Percentiles rank a stretch among this genome's conserved stretches.
These are phyloP conservation scores for Exserohilum rostratum DNA, from an alignment of 2,329 filamentous ascomycete species.

Conservation along the genomic window DNA sequence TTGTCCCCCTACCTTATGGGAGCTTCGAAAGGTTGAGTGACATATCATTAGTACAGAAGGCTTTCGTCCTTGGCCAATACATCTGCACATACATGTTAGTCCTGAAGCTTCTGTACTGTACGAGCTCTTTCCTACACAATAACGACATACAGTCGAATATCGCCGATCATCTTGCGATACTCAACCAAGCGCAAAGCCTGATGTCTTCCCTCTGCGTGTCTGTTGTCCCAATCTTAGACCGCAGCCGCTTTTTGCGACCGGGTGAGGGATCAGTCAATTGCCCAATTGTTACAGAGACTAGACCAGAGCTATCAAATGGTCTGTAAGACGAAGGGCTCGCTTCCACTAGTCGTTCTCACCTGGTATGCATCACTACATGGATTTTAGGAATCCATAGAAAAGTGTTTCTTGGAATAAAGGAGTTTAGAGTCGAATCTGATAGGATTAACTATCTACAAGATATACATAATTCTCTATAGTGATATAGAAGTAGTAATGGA, in stretches of 20 bases:
- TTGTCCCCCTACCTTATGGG: background rate
- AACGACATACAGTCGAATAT: background rate
- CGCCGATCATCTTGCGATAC: background rate
- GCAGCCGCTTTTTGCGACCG: background rate
- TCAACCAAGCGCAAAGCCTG: background rate
- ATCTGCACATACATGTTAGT: background rate
- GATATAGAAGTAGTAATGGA: background rate
- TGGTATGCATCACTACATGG: background rate
- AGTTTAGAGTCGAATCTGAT: constrained; percentile 24
- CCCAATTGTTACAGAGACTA: background rate
- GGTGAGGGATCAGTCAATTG: background rate
- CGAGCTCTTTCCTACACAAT: background rate
- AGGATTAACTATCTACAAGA: constrained; percentile 17
- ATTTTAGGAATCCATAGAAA: background rate
- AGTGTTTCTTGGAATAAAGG: background rate
- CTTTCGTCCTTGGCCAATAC: background rate
- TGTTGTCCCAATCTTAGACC: background rate
- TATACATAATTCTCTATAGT: constrained; percentile 1
- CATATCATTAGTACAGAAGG: background rate
- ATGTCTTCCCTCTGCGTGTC: background rate
- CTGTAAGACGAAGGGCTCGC: background rate
- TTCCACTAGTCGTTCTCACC: background rate
- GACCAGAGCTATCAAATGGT: background rate
- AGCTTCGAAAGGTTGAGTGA: background rate
- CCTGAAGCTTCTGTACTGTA: background rate